A percentile compares a stretch with the other conserved stretches of the same genome.
Evolutionary conservation across 768 basidiomycete genomes (phyloP).

Genomic region (Lactifluus rugatus): DNA sequence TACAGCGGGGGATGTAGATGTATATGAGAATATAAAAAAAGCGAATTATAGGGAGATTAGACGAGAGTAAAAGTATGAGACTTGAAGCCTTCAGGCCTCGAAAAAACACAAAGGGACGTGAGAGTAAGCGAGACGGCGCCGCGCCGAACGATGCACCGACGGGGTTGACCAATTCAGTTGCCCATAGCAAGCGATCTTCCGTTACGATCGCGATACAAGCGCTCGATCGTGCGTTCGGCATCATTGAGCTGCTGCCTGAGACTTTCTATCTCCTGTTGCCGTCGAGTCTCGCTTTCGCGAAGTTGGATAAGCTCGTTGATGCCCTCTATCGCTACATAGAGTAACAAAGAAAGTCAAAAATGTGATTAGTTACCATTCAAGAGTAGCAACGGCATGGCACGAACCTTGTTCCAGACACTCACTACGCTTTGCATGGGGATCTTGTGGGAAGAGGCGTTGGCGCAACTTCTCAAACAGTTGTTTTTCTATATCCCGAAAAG

Average conservation of each 20-base stretch:
- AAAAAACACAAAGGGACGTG: neutral
- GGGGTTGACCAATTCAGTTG: neutral
- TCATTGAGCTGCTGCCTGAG: conserved; percentile 13
- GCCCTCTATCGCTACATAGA: conserved; percentile 12
- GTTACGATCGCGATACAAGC: conserved; percentile 11
- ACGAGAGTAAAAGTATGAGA: neutral
- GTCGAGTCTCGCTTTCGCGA: conserved; percentile 4
- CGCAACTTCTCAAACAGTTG: conserved; percentile 16
- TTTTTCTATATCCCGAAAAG: conserved; percentile 16
- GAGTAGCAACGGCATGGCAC: neutral
- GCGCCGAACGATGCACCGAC: neutral
- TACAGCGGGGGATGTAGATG: conserved; percentile 7
- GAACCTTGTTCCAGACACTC: conserved; percentile 18
- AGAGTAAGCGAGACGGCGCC: neutral
- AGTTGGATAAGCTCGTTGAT: conserved; percentile 10
- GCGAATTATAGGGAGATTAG: neutral
- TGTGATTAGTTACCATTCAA: neutral
- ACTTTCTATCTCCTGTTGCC: conserved; percentile 5
- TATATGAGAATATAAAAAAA: neutral
- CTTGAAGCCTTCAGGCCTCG: neutral
- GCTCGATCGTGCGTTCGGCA: conserved; percentile 13
- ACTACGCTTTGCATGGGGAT: conserved; percentile 16
- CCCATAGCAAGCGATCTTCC: conserved; percentile 10
- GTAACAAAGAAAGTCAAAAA: neutral
- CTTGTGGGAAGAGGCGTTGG: conserved; percentile 13